Percentiles rank a stretch among this genome's conserved stretches.
Evolutionary conservation across 1,284 basidiomycete genomes (phyloP).

Genomic region (Ustilago trichophora): DNA sequence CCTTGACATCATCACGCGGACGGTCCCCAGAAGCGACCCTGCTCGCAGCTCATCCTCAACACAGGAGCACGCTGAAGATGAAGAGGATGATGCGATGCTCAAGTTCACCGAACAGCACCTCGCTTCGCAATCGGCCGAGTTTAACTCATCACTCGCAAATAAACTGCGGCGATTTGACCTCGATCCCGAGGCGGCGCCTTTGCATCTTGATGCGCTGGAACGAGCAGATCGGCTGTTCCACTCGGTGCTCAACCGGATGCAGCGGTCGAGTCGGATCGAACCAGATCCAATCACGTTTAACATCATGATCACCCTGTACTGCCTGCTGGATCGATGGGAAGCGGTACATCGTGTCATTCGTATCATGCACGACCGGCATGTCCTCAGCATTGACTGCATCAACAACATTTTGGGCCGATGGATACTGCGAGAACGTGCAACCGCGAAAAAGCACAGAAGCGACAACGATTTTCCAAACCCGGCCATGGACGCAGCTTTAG

Average conservation of each 20-base stretch:
- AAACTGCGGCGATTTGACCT: conserved; percentile 31
- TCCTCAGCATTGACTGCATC: conserved; percentile 24
- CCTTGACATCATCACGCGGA: conserved; percentile 33
- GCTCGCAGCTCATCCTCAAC: background rate
- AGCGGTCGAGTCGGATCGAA: conserved; percentile 21
- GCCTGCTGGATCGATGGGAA: conserved; percentile 26
- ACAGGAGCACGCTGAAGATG: conserved; percentile 2
- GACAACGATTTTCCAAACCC: background rate
- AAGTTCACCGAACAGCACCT: conserved; percentile 14
- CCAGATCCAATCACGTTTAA: conserved; percentile 40
- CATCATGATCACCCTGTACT: conserved; percentile 49
- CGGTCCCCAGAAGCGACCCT: conserved; percentile 15
- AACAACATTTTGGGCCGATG: conserved; percentile 29
- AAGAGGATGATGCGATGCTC: conserved; percentile 17
- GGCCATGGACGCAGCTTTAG: conserved; percentile 9
- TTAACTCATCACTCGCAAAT: conserved; percentile 13
- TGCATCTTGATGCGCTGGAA: conserved; percentile 16
- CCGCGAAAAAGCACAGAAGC: background rate
- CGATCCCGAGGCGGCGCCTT: conserved; percentile 21
- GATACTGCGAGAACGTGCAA: conserved; percentile 10
- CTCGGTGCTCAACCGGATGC: conserved; percentile 42
- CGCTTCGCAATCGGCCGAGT: conserved; percentile 15
- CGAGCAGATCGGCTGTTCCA: conserved; percentile 39
- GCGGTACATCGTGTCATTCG: conserved; percentile 13
- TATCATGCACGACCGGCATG: background rate